Evolutionary conservation across 164 flowering plant genomes (phyloP), one percentile per base, ranked within the genome.

Genomic region (Santalum album): DNA sequence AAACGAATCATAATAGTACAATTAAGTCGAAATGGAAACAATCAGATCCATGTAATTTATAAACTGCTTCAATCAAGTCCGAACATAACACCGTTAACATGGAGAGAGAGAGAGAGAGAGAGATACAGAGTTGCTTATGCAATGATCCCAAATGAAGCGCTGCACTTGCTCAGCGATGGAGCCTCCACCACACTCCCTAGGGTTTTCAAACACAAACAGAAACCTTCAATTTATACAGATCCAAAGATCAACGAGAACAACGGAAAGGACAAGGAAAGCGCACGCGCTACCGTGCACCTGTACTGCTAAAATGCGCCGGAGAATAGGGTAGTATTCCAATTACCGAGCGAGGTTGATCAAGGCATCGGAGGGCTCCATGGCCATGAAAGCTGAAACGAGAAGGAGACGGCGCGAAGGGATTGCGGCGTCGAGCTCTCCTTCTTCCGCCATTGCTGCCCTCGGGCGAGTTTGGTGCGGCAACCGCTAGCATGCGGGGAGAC

Each of bases 301-400:
- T 6, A 11, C 16, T 5, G 46, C 21, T 43, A 43, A n/a, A 18
- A n/a, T n/a, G 46, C 46, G 21, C 36, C 36, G 7, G 36, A 12
- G 36, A 12, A 12, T 0, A 32, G 46, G 21, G 12, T 29, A 24
- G n/a, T n/a, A 27, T 11, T 11, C 49, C 19, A 27, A 49, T 62
- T 59, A 80, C 96, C 84, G 68, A 17, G 94, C 83, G 3, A 81
- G 47, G 57, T 76, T 64, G 58, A 89, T 49, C 34, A 92, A 61
- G 59, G 53, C 61, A 21, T 77, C 73, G 5, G 82, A 48, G 24
- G 99, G 82, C 59, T 92, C 99, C 96, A 84, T 80, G 52, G 97
- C 80, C 51, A 85, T 29, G 34, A 29, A 9, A 29, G 34, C 34
- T 29, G 34, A 29, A 29, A 29, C 34, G 9, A 29, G 9, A 9